Evolutionary conservation across 2,329 filamentous ascomycete species (phyloP).

Genomic region (Penicillium sp.): DNA sequence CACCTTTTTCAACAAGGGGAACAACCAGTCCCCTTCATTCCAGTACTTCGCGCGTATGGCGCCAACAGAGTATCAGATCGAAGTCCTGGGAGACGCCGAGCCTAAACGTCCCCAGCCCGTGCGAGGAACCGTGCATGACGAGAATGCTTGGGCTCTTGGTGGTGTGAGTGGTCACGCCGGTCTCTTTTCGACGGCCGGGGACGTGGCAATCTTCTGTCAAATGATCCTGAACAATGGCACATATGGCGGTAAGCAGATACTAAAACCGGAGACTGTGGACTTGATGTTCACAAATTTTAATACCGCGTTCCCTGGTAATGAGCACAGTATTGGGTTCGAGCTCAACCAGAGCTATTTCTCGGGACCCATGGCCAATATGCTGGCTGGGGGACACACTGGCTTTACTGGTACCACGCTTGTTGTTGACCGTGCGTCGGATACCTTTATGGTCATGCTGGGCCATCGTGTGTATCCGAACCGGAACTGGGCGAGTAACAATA

Average conservation of each 20-base stretch:
- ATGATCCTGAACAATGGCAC: slow-evolving; percentile 41
- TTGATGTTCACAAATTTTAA: slow-evolving; percentile 36
- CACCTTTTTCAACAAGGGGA: slow-evolving; percentile 2
- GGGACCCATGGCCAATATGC: slow-evolving; percentile 26
- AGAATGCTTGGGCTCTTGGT: slow-evolving; percentile 34
- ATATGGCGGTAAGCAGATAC: slow-evolving; percentile 27
- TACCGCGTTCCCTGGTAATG: slow-evolving; percentile 23
- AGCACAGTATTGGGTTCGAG: slow-evolving; percentile 32
- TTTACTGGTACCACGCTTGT: slow-evolving; percentile 27
- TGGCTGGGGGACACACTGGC: slow-evolving; percentile 25
- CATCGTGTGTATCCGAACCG: slow-evolving; percentile 26
- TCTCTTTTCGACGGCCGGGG: slow-evolving; percentile 32
- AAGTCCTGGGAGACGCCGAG: slow-evolving; percentile 26
- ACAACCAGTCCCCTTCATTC: not conserved
- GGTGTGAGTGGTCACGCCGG: slow-evolving; percentile 38
- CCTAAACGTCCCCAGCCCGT: slow-evolving; percentile 38
- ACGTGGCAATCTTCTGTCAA: slow-evolving; percentile 33
- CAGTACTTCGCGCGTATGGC: slow-evolving; percentile 20
- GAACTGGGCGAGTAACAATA: slow-evolving; percentile 1
- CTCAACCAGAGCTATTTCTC: slow-evolving; percentile 33
- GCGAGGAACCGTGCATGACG: slow-evolving; percentile 38
- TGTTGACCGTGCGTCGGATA: slow-evolving; percentile 22
- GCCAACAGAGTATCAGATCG: slow-evolving; percentile 32
- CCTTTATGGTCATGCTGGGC: slow-evolving; percentile 24
- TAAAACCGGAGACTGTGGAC: slow-evolving; percentile 28